Evolutionary conservation across 495 filamentous ascomycete species (phyloP).

Genomic region (Podospora australis): DNA sequence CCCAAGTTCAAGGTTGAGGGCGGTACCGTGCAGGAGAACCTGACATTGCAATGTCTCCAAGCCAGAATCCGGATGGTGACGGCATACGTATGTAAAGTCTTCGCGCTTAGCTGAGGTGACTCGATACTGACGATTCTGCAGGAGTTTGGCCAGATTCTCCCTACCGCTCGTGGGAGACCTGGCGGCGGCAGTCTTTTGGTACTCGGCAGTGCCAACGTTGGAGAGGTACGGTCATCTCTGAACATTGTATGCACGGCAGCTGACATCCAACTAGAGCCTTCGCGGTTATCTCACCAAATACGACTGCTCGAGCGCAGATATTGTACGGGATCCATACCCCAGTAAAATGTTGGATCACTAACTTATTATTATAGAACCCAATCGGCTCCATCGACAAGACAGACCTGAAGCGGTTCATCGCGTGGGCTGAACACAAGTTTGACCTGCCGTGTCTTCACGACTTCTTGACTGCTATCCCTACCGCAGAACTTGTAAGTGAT

Average conservation of each 20-base stretch:
- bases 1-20: slow-evolving; percentile 52
- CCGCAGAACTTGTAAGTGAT: slow-evolving; percentile 57
- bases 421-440: slow-evolving; percentile 55
- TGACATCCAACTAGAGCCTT: slow-evolving; percentile 33
- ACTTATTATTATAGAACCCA: slow-evolving; percentile 43
- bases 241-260: slow-evolving; percentile 11
- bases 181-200: slow-evolving; percentile 36
- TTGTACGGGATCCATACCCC: slow-evolving; percentile 28
- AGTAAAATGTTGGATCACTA: slow-evolving; percentile 17
- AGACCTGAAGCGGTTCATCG: slow-evolving; percentile 74
- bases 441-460: slow-evolving; percentile 66
- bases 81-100: slow-evolving; percentile 44
- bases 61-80: slow-evolving; percentile 76
- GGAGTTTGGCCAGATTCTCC: slow-evolving; percentile 30
- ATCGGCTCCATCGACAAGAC: slow-evolving; percentile 66
- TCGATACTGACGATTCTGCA: slow-evolving; percentile 2
- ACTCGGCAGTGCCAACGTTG: slow-evolving; percentile 46
- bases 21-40: slow-evolving; percentile 26
- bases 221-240: slow-evolving; percentile 12
- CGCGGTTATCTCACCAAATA: slow-evolving; percentile 52
- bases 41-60: slow-evolving; percentile 78
- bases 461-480: slow-evolving; percentile 71
- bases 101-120: accelerated
- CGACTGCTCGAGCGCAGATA: slow-evolving; percentile 24
- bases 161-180: slow-evolving; percentile 45